Conservation (phyloP, 148 eudicot genomes). For the Diospyros kaki region DNA sequence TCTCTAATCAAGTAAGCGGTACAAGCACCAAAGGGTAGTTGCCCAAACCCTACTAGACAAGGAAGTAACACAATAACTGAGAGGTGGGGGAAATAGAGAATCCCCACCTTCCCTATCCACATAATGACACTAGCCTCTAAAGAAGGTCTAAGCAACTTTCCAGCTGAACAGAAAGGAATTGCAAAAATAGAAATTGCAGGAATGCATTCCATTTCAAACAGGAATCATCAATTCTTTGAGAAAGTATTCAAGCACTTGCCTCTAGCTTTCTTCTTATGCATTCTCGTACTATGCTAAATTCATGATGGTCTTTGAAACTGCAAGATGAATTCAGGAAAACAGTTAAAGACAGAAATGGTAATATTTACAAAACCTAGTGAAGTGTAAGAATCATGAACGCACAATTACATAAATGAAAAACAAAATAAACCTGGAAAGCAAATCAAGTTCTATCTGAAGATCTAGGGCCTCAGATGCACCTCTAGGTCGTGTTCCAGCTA, state of each 20-base stretch:
- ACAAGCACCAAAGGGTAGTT: not conserved
- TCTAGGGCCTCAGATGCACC: slow-evolving; percentile 62
- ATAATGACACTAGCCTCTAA: not conserved
- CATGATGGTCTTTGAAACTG: slow-evolving; percentile 83
- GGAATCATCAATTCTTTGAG: not conserved
- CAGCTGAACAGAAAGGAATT: not conserved
- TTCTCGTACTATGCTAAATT: slow-evolving; percentile 85
- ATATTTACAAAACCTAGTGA: not conserved
- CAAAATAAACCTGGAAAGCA: slow-evolving; percentile 66
- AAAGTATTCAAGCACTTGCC: slow-evolving; percentile 37
- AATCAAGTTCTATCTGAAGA: slow-evolving; percentile 69
- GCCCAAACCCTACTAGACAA: not conserved
- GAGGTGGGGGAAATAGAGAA: not conserved
- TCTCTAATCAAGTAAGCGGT: not conserved
- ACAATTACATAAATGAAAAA: slow-evolving; percentile 1
- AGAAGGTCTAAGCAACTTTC: not conserved
- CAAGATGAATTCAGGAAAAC: slow-evolving; percentile 10
- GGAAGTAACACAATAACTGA: slow-evolving; percentile 2
- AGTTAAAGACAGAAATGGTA: slow-evolving; percentile 4
- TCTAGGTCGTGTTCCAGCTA: slow-evolving; percentile 95
- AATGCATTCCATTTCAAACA: not conserved
- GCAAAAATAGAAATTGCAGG: not conserved
- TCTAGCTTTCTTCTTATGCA: slow-evolving; percentile 79
- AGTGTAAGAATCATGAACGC: too few species aligned
- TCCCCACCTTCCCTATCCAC: not conserved